These are phyloP conservation scores for Penicillium daleae DNA, from an alignment of 495 filamentous ascomycete species.

Conservation along the genomic window DNA sequence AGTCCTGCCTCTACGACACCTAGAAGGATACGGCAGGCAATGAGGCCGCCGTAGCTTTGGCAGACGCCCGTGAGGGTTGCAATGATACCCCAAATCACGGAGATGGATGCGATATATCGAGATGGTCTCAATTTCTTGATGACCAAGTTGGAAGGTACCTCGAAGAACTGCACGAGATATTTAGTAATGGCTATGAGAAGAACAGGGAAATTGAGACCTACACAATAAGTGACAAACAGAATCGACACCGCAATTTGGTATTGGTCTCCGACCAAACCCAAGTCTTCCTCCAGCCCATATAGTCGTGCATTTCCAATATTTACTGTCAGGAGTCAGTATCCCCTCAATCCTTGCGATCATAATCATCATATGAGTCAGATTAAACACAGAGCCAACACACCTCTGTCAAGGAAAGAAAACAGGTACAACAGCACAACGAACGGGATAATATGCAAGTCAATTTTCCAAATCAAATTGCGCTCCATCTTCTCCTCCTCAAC, in stretches of 20 bases:
- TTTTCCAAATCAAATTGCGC: slow-evolving; percentile 51
- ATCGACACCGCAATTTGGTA: slow-evolving; percentile 73
- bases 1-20: slow-evolving; percentile 61
- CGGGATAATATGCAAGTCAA: slow-evolving; percentile 64
- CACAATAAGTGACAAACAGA: slow-evolving; percentile 71
- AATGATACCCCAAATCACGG: slow-evolving; percentile 68
- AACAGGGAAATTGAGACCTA: slow-evolving; percentile 30
- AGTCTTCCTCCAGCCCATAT: slow-evolving; percentile 69
- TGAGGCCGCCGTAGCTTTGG: slow-evolving; percentile 58
- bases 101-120: slow-evolving; percentile 68
- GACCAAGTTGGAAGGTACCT: slow-evolving; percentile 67
- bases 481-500: slow-evolving; percentile 48
- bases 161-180: slow-evolving; percentile 43
- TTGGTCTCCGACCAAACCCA: slow-evolving; percentile 62
- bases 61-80: slow-evolving; percentile 70
- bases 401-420: slow-evolving; percentile 68
- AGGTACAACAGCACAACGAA: slow-evolving; percentile 65
- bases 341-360: not conserved
- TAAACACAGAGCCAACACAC: slow-evolving; percentile 20
- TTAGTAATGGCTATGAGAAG: not conserved
- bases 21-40: slow-evolving; percentile 58
- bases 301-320: slow-evolving; percentile 80
- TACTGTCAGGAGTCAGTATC: slow-evolving; percentile 47
- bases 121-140: slow-evolving; percentile 80
- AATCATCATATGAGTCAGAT: slow-evolving; percentile 13